Evolutionary conservation across 2,329 filamentous ascomycete species (phyloP), one percentile per base, ranked within the genome.

Genomic region (Colletotrichum neosansevieriae): DNA sequence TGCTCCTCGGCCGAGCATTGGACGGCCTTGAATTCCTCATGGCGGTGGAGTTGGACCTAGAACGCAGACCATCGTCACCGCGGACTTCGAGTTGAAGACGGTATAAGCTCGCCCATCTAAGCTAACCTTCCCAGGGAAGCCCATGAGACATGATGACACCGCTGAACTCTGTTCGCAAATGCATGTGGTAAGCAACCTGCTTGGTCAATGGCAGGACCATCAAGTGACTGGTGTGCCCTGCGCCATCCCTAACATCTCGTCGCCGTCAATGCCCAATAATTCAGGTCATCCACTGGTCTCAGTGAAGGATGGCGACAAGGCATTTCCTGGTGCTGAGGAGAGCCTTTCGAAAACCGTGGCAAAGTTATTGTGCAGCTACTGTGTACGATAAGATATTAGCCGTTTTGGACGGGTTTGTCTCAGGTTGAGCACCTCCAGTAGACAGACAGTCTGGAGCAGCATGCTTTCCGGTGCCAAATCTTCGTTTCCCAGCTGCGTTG

Each of bases 321-420:
- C 29, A 42, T 12, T 19, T 51, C 19, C 29, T 17, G 49, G 40
- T n/a, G 19, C 42, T 45, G 38, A 45, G 50, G 49, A 21, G 45
- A 49, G 44, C 12, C 49, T 13, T 24, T 68, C 34, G 47, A 38
- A 54, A 64, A 59, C 40, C 34, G 58, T 58, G 45, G 47, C 53
- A 54, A 36, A 58, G n/a, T 53, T 21, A 42, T 58, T 45, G 60
- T 64, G 53, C n/a, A 36, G 15, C 44, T 36, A 49, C 17, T 36
- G 53, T 29, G 15, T 38, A 53, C 51, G 47, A 32, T 49, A 53
- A 45, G 44, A 29, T 58, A 38, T 32, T 53, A 54, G 45, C 60
- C 65, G 60, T 68, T 65, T 65, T 54, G 60, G 61, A 58, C 54
- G 38, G 47, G 12, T 29, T 17, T 54, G 65, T 68, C 65, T 64